Evolutionary conservation across 2,329 filamentous ascomycete genomes (phyloP), one percentile per base, ranked within the genome.

Genomic region (Nannizziopsis barbatae): DNA sequence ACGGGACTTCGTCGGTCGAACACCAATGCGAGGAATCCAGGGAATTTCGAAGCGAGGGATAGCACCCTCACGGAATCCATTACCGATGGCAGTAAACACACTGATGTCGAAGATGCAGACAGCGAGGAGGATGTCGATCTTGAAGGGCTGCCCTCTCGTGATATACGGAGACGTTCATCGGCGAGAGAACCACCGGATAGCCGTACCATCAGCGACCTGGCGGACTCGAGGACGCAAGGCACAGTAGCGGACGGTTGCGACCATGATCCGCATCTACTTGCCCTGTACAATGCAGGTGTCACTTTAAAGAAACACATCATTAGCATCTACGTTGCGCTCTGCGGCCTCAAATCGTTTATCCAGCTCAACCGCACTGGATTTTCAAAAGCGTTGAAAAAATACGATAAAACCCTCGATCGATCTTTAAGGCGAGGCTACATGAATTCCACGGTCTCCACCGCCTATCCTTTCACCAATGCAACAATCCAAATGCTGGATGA

Each of bases 281-380:
- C 78, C 17, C 66, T 85, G 1, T 84, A 82, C 58, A 80, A 83
- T 54, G 74, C 78, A 44, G 81, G 80, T 20, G 84, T 96, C 55
- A 90, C 88, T 59, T 71, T 98, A 54, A 96, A 96, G 75, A 95
- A 95, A 71, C 81, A 89, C 47, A 83, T 87, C 48, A 80, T 94
- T 56, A 81, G 81, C 62, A 73, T 89, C 52, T 98, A 95, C 62
- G 92, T 98, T 40, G 84, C 86, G 55, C 73, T 96, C 14, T 95
- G 90, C 69, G 92, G 95, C 65, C 78, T 98, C 59, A 93, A 95
- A 63, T 96, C 90, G 1, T 98, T 89, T 61, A 82, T 89, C 48
- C 90, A 96, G 69, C 79, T 98, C 53, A 98, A 98, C 74, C 84
- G 85, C 68, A 98, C 92, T 0, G 92, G 92, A 10, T 98, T 98